Conservation (phyloP, 257 asterid genomes). For the Solanum acaule region DNA sequence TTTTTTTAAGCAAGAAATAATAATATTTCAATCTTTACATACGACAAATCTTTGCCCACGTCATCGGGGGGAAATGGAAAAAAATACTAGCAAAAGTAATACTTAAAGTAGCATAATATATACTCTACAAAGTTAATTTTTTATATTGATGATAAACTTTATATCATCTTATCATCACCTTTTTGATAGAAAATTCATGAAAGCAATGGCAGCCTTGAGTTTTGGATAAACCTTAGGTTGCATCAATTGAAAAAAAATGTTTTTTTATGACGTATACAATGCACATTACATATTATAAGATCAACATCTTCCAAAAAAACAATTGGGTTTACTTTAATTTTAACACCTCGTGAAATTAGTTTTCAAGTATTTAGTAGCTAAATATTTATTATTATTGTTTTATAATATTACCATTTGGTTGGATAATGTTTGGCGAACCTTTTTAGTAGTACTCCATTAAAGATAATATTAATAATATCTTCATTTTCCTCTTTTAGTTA, state of each 20-base stretch:
- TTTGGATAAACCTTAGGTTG: not conserved
- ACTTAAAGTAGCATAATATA: not conserved
- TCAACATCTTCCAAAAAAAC: not conserved
- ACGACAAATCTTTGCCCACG: not conserved
- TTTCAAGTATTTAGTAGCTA: not conserved
- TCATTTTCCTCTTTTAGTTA: not conserved
- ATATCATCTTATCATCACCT: conserved; percentile 1
- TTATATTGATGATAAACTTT: not conserved
- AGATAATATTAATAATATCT: not conserved
- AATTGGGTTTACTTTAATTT: not conserved
- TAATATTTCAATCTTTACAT: not conserved
- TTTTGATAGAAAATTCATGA: not conserved
- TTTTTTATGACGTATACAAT: not conserved
- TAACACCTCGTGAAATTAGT: not conserved
- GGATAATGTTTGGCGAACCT: not conserved
- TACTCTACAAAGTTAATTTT: not conserved
- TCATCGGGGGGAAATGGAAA: not conserved
- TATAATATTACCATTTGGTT: not conserved
- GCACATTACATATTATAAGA: not conserved
- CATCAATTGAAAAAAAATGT: not conserved
- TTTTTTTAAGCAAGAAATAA: not conserved
- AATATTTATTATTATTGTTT: no score
- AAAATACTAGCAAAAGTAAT: not conserved
- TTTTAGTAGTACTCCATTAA: not conserved
- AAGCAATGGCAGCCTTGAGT: conserved; percentile 3